Evolutionary conservation across 176 grass and related monocot species (phyloP), one percentile per base, ranked within the genome.

Genomic region (sorghum (Sorghum bicolor)): DNA sequence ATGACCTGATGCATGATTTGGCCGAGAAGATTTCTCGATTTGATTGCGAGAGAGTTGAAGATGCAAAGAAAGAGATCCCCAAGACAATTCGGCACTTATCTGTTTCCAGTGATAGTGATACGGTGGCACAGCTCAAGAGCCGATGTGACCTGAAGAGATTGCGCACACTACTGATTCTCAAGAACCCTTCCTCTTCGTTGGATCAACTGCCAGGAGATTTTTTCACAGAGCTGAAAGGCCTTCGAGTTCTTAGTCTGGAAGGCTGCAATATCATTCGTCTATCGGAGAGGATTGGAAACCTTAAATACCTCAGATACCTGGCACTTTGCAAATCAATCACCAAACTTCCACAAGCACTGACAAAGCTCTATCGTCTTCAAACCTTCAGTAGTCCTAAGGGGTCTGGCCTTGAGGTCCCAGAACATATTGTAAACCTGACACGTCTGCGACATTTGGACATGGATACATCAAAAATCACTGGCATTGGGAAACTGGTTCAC

Each of bases 1-100:
- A 90, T 0, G 88, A 90, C 65, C 57, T 90, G 29, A 86, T 90
- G 88, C 88, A 90, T 86, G 88, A 90, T 28, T 1, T 90, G 28
- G 83, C 88, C 0, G 53, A 82, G 2, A 73, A 70, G 6, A 74
- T 90, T 52, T 90, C 88, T 3, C 28, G 45, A 10, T 22, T 10
- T 30, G 88, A 90, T 24, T 90, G 88, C 1, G 57, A 19, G 29
- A 53, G 88, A 83, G 28, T 90, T 31, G 83, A 90, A 72, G 32
- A 31, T 36, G 17, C 10, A 15, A 37, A 64, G 2, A 77, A 66
- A 11, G 20, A 77, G 5, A 82, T 89, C 30, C 72, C 72, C 7
- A 25, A 70, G 55, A 82, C 78, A 37, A 17, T 89, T 37, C 32
- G 88, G 33, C 83, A 90, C 36, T 24, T 90, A 45, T 82, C 88